Conservation (phyloP, 208 protist species). For the Trypanosoma scelopori region DNA sequence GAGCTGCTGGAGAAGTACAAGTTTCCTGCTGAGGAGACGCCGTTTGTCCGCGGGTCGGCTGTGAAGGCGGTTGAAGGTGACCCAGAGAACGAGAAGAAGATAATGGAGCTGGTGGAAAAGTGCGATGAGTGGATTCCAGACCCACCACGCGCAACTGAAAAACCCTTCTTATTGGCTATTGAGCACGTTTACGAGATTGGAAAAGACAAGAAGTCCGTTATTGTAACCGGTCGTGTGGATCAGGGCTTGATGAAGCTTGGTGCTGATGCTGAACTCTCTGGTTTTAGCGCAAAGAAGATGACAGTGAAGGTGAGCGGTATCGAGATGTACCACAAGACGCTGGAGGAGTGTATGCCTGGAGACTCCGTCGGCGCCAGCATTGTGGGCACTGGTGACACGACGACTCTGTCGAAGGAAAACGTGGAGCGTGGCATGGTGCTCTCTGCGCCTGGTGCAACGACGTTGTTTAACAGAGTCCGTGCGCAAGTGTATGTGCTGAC, state of each 20-base stretch:
- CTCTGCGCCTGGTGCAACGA: conserved; percentile 91
- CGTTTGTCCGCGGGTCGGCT: conserved; percentile 94
- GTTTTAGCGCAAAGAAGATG: conserved; percentile 87
- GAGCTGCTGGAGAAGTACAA: conserved; percentile 95
- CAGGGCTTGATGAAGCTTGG: conserved; percentile 93
- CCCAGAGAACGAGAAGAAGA: conserved; percentile 89
- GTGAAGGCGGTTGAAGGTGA: conserved; percentile 96
- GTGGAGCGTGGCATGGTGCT: conserved; percentile 96
- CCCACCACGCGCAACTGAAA: conserved; percentile 94
- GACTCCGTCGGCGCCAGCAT: conserved; percentile 98
- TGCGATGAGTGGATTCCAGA: conserved; percentile 94
- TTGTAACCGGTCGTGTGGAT: conserved; percentile 96
- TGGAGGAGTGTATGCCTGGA: conserved; percentile 95
- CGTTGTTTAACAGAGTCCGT: conserved; percentile 93
- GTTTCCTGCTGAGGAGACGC: conserved; percentile 92
- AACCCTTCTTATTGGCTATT: conserved; percentile 98
- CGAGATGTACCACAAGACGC: conserved; percentile 97
- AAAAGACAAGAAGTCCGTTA: conserved; percentile 94
- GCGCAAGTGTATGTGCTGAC: conserved; percentile 98
- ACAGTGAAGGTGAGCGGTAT: conserved; percentile 92
- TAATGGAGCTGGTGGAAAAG: conserved; percentile 94
- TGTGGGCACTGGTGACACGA: conserved; percentile 81
- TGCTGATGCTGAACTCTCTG: conserved; percentile 96
- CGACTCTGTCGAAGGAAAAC: conserved; percentile 95
- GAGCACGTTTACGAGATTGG: conserved; percentile 94